Conservation (phyloP, 495 filamentous ascomycete species). For the Penicillium egyptiacum region DNA sequence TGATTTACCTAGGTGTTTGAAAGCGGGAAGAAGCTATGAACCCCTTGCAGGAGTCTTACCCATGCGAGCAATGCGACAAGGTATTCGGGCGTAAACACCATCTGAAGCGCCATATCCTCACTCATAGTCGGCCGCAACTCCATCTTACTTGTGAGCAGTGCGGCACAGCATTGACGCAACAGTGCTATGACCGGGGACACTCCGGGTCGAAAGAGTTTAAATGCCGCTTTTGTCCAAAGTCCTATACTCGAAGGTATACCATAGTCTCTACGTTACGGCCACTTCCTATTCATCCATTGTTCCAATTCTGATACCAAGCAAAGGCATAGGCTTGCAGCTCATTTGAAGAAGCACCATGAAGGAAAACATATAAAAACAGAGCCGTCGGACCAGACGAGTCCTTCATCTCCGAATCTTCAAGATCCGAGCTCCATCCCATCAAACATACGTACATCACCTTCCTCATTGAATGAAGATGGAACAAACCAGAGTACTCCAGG, state of each 20-base stretch:
- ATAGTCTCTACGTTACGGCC: background rate
- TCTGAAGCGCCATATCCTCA: constrained; percentile 6
- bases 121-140: background rate
- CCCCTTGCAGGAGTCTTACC: background rate
- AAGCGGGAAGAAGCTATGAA: background rate
- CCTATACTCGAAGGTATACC: constrained; percentile 2
- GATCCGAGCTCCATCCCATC: background rate
- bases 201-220: background rate
- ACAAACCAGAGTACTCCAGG: background rate
- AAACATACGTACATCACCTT: background rate
- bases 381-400: background rate
- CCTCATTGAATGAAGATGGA: background rate
- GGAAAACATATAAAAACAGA: background rate
- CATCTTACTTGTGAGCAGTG: constrained; percentile 5
- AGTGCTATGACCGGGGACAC: constrained; percentile 5
- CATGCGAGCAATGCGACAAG: constrained; percentile 9
- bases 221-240: constrained; percentile 2
- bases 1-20: background rate
- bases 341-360: background rate
- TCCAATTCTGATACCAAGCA: background rate
- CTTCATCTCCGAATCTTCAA: background rate
- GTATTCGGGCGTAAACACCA: constrained; percentile 5
- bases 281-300: background rate
- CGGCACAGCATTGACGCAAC: background rate
- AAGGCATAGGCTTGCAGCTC: background rate